Evolutionary conservation across 148 eudicot species (phyloP).

Genomic region (Fagopyrum esculentum): DNA sequence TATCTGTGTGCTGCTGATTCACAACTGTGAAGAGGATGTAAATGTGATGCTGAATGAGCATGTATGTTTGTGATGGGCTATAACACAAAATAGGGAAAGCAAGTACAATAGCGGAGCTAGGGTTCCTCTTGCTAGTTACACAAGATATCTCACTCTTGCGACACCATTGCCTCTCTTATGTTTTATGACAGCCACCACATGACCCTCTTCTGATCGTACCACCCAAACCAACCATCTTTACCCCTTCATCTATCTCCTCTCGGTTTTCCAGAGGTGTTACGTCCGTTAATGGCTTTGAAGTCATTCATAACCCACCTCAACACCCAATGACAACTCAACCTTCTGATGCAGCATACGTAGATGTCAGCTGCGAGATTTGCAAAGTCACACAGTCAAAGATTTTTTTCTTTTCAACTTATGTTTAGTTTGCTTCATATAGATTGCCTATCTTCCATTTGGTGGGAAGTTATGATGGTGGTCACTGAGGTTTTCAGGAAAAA

Average conservation of each 20-base stretch:
- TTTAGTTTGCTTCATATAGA: not conserved
- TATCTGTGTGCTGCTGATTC: not conserved
- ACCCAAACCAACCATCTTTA: not conserved
- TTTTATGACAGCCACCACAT: not conserved
- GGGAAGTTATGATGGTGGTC: not conserved
- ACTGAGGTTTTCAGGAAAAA: not conserved
- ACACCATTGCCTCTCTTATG: not conserved
- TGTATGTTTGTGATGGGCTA: not conserved
- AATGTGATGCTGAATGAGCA: not conserved
- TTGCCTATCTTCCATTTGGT: not conserved
- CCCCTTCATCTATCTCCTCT: not conserved
- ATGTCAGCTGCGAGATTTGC: not conserved
- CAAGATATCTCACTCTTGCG: not conserved
- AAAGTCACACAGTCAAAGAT: not conserved
- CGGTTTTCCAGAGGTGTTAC: not conserved
- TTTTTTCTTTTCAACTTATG: not conserved
- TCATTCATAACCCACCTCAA: not conserved
- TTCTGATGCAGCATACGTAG: not conserved
- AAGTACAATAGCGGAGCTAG: not conserved
- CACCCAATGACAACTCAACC: not conserved
- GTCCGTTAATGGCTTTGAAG: not conserved
- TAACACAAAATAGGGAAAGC: not conserved
- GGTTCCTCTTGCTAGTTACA: not conserved
- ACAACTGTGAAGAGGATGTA: not conserved
- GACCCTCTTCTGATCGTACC: not conserved